Base-by-base conservation (phyloP, 2,329 filamentous ascomycete species). In the Dactylellina cionopaga region DNA sequence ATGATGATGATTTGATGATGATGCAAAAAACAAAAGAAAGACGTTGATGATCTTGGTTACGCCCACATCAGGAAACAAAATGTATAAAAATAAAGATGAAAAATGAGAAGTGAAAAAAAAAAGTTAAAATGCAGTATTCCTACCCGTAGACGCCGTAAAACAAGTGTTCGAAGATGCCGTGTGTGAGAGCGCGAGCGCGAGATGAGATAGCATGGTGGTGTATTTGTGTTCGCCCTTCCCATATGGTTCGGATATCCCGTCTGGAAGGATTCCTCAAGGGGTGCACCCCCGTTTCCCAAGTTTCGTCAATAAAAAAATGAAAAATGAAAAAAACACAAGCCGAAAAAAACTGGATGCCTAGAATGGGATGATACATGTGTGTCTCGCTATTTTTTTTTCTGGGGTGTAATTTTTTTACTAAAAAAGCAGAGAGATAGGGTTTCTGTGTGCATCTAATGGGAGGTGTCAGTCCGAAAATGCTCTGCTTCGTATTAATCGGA, bases 291-390 rank as follows among this genome's bases (percentile, higher is more conserved):
- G 62, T 24, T 47, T 54, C 41, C 58, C 35, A 59, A 72, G 52
- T 58, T 65, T 59, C 52, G 37, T 47, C 60, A 46, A 58, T 44
- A 60, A 56, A 58, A 35, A 63, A 65, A 15, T 17, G 51, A 46
- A 35, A 41, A n/a, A n/a, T n/a, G n/a, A n/a, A n/a, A n/a, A n/a
- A n/a, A n/a, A n/a, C n/a, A n/a, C n/a, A n/a, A n/a, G n/a, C n/a
- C n/a, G n/a, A n/a, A n/a, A 54, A 52, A 65, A 65, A 33, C 41
- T 65, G 59, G 68, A 37, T 72, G 68, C 68, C 68, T 72, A 72
- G 52, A 72, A 60, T 58, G 24, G 52, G 54, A 58, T 71, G 51
- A 64, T 71, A 55, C 41, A 31, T 37, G 51, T 49, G 54, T 49
- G 62, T 51, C 6, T 47, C 51, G 62, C 43, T 66, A 31, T 51